phyloP scores from a whole-genome alignment of 2,329 filamentous ascomycete species.

The Curvularia spicifera region DNA sequence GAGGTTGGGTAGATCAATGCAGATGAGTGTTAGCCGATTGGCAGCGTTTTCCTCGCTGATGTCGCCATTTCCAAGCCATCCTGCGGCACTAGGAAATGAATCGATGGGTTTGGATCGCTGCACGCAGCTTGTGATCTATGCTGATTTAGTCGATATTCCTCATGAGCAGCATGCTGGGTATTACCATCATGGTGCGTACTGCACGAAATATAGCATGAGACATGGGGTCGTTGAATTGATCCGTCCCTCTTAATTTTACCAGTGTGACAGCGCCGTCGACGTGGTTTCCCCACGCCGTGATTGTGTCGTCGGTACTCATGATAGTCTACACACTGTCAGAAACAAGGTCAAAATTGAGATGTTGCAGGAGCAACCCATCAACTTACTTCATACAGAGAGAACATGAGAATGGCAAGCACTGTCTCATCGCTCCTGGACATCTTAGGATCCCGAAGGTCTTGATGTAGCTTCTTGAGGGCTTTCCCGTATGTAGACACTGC shows the following conservation, averaged over 20 bases:
- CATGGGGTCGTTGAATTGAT: conserved; percentile 48
- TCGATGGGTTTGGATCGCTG: conserved; percentile 50
- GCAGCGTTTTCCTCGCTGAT: conserved; percentile 49
- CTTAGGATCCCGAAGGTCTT: conserved; percentile 46
- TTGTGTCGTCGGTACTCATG: conserved; percentile 47
- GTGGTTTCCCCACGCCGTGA: conserved; percentile 49
- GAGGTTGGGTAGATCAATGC: conserved; percentile 49
- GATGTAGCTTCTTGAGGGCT: conserved; percentile 47
- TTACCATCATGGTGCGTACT: conserved; percentile 51
- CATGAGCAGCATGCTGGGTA: neutral
- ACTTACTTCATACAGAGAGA: conserved; percentile 53
- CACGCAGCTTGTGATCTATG: conserved; percentile 49
- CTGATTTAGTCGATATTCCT: conserved; percentile 4
- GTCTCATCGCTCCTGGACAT: conserved; percentile 48
- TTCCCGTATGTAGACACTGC: conserved; percentile 48
- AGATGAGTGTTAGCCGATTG: conserved; percentile 50
- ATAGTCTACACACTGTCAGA: conserved; percentile 43
- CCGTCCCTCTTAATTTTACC: conserved; percentile 47
- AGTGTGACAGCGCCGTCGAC: conserved; percentile 52
- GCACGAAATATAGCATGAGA: conserved; percentile 51
- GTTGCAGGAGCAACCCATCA: conserved; percentile 23
- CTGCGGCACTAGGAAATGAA: conserved; percentile 44
- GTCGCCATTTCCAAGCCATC: conserved; percentile 44
- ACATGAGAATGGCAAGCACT: conserved; percentile 50
- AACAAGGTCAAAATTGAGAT: conserved; percentile 24